A percentile compares a stretch with the other conserved stretches of the same genome.
phyloP scores from a whole-genome alignment of 2,329 filamentous ascomycete genomes.

The Elsinoe necatrix region DNA sequence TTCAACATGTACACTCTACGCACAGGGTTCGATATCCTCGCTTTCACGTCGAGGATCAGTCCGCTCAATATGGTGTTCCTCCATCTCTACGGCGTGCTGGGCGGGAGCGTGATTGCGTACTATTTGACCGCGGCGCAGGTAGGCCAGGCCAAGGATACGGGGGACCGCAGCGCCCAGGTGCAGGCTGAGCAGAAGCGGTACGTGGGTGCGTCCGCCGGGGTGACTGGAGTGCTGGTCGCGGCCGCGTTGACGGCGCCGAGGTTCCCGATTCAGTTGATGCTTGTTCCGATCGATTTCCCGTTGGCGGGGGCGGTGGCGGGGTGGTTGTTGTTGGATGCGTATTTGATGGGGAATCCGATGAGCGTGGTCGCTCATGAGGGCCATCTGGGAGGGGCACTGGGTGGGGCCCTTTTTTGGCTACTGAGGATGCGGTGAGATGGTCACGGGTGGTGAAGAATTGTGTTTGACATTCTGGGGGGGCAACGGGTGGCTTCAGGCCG shows the following conservation, averaged over 20 bases:
- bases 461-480: no score
- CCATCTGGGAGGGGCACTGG: slow-evolving; percentile 10
- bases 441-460: background rate
- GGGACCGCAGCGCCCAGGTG: background rate
- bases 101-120: background rate
- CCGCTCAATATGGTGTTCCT: background rate
- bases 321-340: slow-evolving; percentile 11
- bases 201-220: slow-evolving; percentile 11
- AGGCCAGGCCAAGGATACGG: background rate
- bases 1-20: slow-evolving; percentile 15
- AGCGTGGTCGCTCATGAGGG: slow-evolving; percentile 13
- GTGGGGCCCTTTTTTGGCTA: background rate
- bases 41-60: background rate
- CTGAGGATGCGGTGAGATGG: background rate
- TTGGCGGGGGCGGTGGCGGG: slow-evolving; percentile 5
- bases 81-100: slow-evolving; percentile 5
- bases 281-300: slow-evolving; percentile 7
- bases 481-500: no score
- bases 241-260: slow-evolving; percentile 2
- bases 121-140: background rate
- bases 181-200: slow-evolving; percentile 7
- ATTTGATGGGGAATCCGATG: slow-evolving; percentile 1
- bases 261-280: slow-evolving; percentile 13
- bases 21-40: slow-evolving; percentile 1
- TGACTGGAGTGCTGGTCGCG: slow-evolving; percentile 9